Conservation (phyloP, 2,329 filamentous ascomycete genomes). For the Monilinia fructigena region DNA sequence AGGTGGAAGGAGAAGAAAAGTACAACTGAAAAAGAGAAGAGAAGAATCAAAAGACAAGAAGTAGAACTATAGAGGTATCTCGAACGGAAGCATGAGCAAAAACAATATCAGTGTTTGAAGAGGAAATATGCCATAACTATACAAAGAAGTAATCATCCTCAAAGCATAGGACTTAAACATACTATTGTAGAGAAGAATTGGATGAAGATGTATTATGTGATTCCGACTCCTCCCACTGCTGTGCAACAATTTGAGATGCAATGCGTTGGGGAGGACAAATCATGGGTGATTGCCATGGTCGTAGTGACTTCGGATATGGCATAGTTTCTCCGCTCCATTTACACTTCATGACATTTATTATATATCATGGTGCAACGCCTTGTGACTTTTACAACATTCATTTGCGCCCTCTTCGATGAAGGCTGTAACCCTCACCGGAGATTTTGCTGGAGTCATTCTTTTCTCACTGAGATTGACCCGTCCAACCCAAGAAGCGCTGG, state of each 20-base stretch:
- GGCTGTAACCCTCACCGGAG: not conserved
- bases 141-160: not conserved
- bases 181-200: not conserved
- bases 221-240: not conserved
- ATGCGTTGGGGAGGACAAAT: not conserved
- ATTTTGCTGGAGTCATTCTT: not conserved
- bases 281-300: not conserved
- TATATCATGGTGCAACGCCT: constrained; percentile 29
- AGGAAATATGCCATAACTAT: constrained; percentile 5
- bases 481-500: constrained; percentile 38
- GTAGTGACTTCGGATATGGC: not conserved
- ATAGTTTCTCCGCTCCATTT: too few species aligned
- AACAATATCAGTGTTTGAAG: not conserved
- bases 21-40: not conserved
- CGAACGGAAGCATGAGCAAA: not conserved
- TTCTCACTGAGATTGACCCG: constrained; percentile 35
- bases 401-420: not conserved
- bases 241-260: not conserved
- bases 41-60: not conserved
- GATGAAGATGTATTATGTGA: not conserved
- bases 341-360: not conserved
- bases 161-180: not conserved
- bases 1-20: not conserved
- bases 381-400: constrained; percentile 28
- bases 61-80: constrained; percentile 10